Conservation (phyloP, 2,329 filamentous ascomycete genomes). For the Aspergillus sp. region DNA sequence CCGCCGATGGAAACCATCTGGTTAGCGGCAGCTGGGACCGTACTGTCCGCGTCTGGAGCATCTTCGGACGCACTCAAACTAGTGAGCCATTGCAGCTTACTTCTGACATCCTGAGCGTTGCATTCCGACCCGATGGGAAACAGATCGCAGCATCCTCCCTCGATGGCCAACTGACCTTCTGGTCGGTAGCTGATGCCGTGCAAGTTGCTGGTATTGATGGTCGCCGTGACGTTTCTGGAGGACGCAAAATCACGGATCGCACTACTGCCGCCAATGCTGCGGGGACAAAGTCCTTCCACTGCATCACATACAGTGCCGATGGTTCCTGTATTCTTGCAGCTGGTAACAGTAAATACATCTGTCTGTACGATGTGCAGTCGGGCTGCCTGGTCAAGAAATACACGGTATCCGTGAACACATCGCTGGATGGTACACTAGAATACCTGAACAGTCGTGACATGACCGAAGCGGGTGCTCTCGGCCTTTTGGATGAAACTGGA, state of each 20-base stretch:
- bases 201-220: slow-evolving; percentile 88
- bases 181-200: slow-evolving; percentile 85
- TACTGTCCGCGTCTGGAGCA: slow-evolving; percentile 93
- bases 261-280: slow-evolving; percentile 88
- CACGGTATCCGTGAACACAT: slow-evolving; percentile 94
- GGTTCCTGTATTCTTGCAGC: slow-evolving; percentile 87
- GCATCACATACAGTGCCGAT: slow-evolving; percentile 88
- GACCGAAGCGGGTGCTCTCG: slow-evolving; percentile 85
- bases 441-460: slow-evolving; percentile 91
- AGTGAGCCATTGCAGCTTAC: slow-evolving; percentile 92
- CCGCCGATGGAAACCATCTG: slow-evolving; percentile 80
- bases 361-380: slow-evolving; percentile 91
- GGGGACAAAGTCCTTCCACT: slow-evolving; percentile 87
- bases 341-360: slow-evolving; percentile 98
- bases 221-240: slow-evolving; percentile 88
- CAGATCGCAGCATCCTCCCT: slow-evolving; percentile 91
- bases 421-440: slow-evolving; percentile 92
- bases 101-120: slow-evolving; percentile 84
- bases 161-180: slow-evolving; percentile 93
- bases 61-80: slow-evolving; percentile 91
- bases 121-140: slow-evolving; percentile 85
- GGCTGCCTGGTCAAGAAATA: slow-evolving; percentile 93
- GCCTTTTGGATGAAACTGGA: slow-evolving; percentile 83
- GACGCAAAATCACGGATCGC: slow-evolving; percentile 84
- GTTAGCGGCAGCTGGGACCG: slow-evolving; percentile 96